Percentiles rank a stretch among this genome's conserved stretches.
Evolutionary conservation across 140 eudicot species (phyloP).

Genomic region (Ambrosia hybrid): DNA sequence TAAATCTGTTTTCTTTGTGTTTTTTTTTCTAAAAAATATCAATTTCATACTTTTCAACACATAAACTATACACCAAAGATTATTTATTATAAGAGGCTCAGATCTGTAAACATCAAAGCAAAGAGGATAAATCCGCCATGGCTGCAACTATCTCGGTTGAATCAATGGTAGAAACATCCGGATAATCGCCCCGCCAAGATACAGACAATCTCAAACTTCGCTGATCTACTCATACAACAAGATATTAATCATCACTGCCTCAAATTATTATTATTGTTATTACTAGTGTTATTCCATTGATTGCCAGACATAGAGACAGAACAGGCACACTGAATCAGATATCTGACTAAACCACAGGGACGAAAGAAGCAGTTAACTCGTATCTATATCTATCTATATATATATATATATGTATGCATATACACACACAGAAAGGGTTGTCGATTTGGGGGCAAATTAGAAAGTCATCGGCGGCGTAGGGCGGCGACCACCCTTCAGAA

Average conservation of each 20-base stretch:
- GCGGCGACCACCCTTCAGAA: slow-evolving; percentile 34
- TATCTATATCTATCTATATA: no score
- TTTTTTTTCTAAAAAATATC: no score
- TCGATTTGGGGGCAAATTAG: slow-evolving; percentile 20
- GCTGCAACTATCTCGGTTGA: slow-evolving; percentile 30
- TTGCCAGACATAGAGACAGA: not conserved
- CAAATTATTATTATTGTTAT: not conserved
- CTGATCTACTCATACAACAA: slow-evolving; percentile 30
- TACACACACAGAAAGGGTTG: slow-evolving; percentile 19
- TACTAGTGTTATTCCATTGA: not conserved
- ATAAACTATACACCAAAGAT: no score
- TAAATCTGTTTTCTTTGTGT: no score
- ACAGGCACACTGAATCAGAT: not conserved
- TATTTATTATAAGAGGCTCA: slow-evolving; percentile 10
- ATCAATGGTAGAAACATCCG: slow-evolving; percentile 21
- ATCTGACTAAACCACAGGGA: not conserved
- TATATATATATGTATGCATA: not conserved
- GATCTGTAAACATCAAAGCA: slow-evolving; percentile 21
- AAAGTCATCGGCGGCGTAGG: slow-evolving; percentile 31
- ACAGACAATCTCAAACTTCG: slow-evolving; percentile 29
- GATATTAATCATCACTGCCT: slow-evolving; percentile 35
- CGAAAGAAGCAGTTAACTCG: not conserved
- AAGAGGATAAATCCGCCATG: slow-evolving; percentile 35
- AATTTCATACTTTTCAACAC: no score
- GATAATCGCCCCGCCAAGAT: slow-evolving; percentile 42